Evolutionary conservation across 768 basidiomycete genomes (phyloP).

Genomic region (Leccinum longicurvipes): DNA sequence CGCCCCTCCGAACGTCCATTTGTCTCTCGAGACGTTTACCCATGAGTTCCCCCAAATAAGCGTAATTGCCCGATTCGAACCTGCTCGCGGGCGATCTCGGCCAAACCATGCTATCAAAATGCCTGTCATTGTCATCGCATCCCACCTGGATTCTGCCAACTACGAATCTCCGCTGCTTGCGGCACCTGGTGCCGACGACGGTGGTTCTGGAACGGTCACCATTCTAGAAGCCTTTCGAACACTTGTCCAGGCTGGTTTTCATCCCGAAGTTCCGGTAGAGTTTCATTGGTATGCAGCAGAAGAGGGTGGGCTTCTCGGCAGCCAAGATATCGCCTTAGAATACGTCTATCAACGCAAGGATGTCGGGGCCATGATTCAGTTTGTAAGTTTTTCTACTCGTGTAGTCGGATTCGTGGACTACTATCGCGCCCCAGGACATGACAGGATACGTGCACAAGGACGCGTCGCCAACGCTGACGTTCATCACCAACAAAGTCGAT

Average conservation of each 20-base stretch:
- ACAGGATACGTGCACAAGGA: conserved; percentile 32
- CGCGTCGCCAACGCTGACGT: conserved; percentile 11
- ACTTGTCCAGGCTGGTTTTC: conserved; percentile 65
- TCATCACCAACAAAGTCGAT: conserved; percentile 38
- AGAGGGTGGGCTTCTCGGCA: conserved; percentile 31
- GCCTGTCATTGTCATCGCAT: conserved; percentile 38
- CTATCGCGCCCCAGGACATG: conserved; percentile 28
- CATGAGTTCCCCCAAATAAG: conserved; percentile 18
- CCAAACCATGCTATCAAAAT: conserved; percentile 8
- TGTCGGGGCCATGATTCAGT: conserved; percentile 49
- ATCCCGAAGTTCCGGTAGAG: conserved; percentile 61
- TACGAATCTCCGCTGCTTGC: conserved; percentile 35
- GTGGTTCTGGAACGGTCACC: conserved; percentile 64
- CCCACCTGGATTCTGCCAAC: conserved; percentile 44
- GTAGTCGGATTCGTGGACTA: background rate
- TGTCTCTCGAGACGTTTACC: conserved; percentile 20
- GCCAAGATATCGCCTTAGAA: conserved; percentile 48
- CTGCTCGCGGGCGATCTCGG: conserved; percentile 2
- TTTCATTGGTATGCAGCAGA: conserved; percentile 88
- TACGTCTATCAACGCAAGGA: conserved; percentile 44
- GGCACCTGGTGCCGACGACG: conserved; percentile 49
- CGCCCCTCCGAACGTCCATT: conserved; percentile 9
- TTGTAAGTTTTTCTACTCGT: conserved; percentile 31
- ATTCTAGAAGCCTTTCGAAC: conserved; percentile 78
- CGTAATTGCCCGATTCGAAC: conserved; percentile 25